phyloP scores from a whole-genome alignment of 805 yeast genomes.

The Candida khao-thaluensis region DNA sequence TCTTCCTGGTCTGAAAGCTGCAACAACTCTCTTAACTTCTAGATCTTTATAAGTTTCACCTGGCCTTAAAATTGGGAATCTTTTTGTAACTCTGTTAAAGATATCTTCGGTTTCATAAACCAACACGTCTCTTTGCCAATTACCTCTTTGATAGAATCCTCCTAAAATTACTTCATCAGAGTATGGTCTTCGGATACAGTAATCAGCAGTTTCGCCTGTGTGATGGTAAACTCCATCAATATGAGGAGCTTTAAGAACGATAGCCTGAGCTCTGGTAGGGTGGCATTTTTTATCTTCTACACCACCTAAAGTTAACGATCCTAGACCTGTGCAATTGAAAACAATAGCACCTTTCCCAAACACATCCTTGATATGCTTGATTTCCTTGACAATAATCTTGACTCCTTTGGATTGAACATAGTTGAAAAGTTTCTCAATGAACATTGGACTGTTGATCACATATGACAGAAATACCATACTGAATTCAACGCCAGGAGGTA shows the following conservation, averaged over 20 bases:
- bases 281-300: slow-evolving; percentile 60
- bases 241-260: slow-evolving; percentile 69
- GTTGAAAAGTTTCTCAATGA: slow-evolving; percentile 46
- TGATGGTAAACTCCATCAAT: slow-evolving; percentile 24
- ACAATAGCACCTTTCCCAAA: slow-evolving; percentile 34
- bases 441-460: slow-evolving; percentile 71
- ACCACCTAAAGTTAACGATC: slow-evolving; percentile 63
- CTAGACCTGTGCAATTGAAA: slow-evolving; percentile 77
- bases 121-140: slow-evolving; percentile 62
- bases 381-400: slow-evolving; percentile 41
- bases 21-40: slow-evolving; percentile 62
- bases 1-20: slow-evolving; percentile 77
- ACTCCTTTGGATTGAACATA: slow-evolving; percentile 52
- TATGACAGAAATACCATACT: slow-evolving; percentile 61
- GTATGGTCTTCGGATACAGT: slow-evolving; percentile 67
- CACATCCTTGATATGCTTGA: slow-evolving; percentile 26
- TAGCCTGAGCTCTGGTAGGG: slow-evolving; percentile 81
- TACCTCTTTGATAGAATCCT: slow-evolving; percentile 65
- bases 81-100: slow-evolving; percentile 52
- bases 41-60: slow-evolving; percentile 18
- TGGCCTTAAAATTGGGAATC: slow-evolving; percentile 52
- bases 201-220: slow-evolving; percentile 50
- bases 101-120: slow-evolving; percentile 60
- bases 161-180: slow-evolving; percentile 70
- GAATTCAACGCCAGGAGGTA: slow-evolving; percentile 45